Conservation (phyloP, 176 grass and related monocot species). For the Echinochloa phyllopogon region DNA sequence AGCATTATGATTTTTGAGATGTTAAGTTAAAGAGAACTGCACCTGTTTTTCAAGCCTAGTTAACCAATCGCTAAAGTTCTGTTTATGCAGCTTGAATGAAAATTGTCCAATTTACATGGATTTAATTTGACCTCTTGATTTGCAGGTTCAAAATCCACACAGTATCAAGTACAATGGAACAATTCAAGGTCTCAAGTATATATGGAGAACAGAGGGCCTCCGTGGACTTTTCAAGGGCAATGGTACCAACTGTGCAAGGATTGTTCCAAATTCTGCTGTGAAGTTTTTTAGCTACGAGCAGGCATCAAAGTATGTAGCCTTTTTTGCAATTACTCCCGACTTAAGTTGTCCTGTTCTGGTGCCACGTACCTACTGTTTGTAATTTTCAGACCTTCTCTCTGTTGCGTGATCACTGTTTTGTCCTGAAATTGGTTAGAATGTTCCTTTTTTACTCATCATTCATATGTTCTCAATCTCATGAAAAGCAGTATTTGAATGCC, state of each 20-base stretch:
- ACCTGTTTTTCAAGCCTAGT: neutral
- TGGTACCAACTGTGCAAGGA: conserved; percentile 97
- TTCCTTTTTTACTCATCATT: conserved; percentile 3
- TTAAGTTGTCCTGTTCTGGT: conserved; percentile 1
- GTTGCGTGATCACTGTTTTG: conserved; percentile 37
- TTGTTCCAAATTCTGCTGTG: conserved; percentile 96
- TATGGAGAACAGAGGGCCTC: conserved; percentile 91
- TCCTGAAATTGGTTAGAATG: conserved; percentile 41
- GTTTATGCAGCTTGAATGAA: conserved; percentile 11
- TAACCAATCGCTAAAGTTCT: neutral
- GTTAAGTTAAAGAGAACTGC: neutral
- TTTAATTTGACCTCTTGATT: conserved; percentile 3
- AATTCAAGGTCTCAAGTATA: conserved; percentile 93
- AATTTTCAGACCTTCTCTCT: conserved; percentile 25
- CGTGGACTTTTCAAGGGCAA: conserved; percentile 98
- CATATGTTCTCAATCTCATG: neutral
- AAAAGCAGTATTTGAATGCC: conserved; percentile 1
- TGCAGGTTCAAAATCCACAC: conserved; percentile 95
- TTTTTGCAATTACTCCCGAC: conserved; percentile 9
- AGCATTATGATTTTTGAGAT: neutral
- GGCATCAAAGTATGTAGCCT: conserved; percentile 69
- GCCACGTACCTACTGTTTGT: conserved; percentile 36
- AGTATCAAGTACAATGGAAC: conserved; percentile 99
- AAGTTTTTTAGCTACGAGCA: conserved; percentile 99
- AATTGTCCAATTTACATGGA: neutral